Conservation (phyloP, 345 rosid genomes). For the Abelmoschus esculentus region DNA sequence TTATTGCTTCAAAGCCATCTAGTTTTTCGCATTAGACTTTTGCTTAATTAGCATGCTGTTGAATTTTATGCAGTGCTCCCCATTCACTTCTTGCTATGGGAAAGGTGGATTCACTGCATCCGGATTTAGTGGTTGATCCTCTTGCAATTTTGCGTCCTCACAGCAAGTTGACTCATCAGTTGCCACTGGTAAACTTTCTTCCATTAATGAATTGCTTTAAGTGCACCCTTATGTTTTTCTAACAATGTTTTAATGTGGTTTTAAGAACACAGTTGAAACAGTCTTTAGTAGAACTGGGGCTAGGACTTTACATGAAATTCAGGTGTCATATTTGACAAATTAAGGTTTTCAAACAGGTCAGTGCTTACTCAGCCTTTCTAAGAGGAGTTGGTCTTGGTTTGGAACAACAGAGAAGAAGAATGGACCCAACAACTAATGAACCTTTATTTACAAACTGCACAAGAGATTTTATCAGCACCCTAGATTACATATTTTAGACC, state of each 20-base stretch:
- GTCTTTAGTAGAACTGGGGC: neutral
- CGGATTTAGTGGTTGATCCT: slow-evolving; percentile 77
- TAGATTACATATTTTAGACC: slow-evolving; percentile 92
- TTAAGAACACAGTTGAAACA: neutral
- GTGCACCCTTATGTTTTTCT: neutral
- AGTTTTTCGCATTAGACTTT: neutral
- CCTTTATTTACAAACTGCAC: slow-evolving; percentile 94
- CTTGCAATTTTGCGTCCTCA: slow-evolving; percentile 76
- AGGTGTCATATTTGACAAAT: slow-evolving; percentile 12
- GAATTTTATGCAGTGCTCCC: slow-evolving; percentile 60
- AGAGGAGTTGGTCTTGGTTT: slow-evolving; percentile 54
- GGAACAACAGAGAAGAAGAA: slow-evolving; percentile 78
- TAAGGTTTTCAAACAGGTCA: slow-evolving; percentile 49
- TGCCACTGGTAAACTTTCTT: slow-evolving; percentile 63
- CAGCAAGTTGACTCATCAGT: slow-evolving; percentile 79
- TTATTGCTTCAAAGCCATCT: slow-evolving; percentile 2
- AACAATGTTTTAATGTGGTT: neutral
- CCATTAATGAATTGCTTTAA: neutral
- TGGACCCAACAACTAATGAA: slow-evolving; percentile 81
- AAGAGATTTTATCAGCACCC: slow-evolving; percentile 90
- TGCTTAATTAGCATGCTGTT: slow-evolving; percentile 14
- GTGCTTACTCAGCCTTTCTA: slow-evolving; percentile 88
- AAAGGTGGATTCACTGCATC: slow-evolving; percentile 75
- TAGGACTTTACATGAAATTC: neutral
- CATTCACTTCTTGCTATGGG: slow-evolving; percentile 96